Evolutionary conservation across 1,284 basidiomycete species (phyloP).

Genomic region (Papiliotrema fonsecae): DNA sequence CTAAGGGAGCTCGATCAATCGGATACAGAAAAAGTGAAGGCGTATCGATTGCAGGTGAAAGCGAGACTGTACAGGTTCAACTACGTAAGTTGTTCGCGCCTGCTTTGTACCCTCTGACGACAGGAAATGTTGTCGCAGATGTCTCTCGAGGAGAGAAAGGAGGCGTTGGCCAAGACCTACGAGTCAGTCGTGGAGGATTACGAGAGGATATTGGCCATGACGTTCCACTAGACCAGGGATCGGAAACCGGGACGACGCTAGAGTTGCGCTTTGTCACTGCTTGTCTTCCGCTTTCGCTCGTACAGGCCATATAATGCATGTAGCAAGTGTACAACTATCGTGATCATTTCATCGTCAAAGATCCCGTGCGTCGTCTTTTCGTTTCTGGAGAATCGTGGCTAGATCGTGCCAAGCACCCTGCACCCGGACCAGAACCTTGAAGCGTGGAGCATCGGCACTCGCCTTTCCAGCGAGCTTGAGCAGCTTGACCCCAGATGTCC

Average conservation of each 20-base stretch:
- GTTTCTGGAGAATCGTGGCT: constrained; percentile 15
- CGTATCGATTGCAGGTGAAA: constrained; percentile 77
- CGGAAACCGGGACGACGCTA: too few species aligned
- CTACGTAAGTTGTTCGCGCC: constrained; percentile 77
- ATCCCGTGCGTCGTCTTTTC: too few species aligned
- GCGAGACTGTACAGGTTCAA: constrained; percentile 92
- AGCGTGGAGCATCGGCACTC: constrained; percentile 12
- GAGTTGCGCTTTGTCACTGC: too few species aligned
- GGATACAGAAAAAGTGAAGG: constrained; percentile 57
- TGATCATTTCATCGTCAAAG: too few species aligned
- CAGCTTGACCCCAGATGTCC: constrained; percentile 29
- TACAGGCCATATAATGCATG: too few species aligned
- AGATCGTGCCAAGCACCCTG: constrained; percentile 37
- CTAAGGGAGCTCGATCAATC: constrained; percentile 64
- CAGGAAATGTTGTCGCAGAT: constrained; percentile 83
- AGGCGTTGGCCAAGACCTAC: constrained; percentile 91
- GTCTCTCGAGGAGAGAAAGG: constrained; percentile 74
- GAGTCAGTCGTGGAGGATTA: constrained; percentile 83
- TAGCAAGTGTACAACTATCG: too few species aligned
- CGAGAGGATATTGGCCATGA: constrained; percentile 63
- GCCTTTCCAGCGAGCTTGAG: constrained; percentile 24
- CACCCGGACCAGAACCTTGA: constrained; percentile 32
- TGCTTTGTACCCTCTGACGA: too few species aligned
- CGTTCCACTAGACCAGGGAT: constrained; percentile 24
- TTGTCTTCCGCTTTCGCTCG: too few species aligned